Conservation (phyloP, 805 yeast species). For the Saccharomycopsis olivae region DNA sequence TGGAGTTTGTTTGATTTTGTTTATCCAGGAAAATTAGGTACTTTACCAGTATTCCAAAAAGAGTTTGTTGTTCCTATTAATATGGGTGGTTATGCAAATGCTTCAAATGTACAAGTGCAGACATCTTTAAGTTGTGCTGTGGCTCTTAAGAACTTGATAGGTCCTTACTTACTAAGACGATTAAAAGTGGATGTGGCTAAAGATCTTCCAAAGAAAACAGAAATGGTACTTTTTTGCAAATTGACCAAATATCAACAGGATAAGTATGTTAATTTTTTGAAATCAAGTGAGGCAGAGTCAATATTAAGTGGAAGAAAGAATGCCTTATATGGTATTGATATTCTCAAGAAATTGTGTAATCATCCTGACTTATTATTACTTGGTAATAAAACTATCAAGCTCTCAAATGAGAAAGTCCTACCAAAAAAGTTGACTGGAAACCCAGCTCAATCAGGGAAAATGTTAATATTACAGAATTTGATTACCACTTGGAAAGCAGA, state of each 20-base stretch:
- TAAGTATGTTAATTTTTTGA: constrained; percentile 63
- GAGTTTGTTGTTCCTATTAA: constrained; percentile 91
- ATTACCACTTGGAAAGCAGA: constrained; percentile 67
- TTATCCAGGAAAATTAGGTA: constrained; percentile 90
- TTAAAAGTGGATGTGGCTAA: constrained; percentile 92
- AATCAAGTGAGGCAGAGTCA: constrained; percentile 63
- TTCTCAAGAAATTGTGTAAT: constrained; percentile 84
- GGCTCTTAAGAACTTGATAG: constrained; percentile 71
- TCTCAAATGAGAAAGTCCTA: too few relatives aligned
- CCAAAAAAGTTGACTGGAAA: constrained; percentile 37
- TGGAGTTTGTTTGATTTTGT: constrained; percentile 96
- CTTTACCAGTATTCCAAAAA: constrained; percentile 86
- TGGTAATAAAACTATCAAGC: constrained; percentile 26
- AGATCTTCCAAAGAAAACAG: constrained; percentile 86
- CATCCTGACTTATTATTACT: constrained; percentile 75
- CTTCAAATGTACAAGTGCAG: constrained; percentile 90
- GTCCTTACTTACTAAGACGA: constrained; percentile 81
- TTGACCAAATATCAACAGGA: constrained; percentile 67
- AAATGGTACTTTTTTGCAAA: constrained; percentile 87
- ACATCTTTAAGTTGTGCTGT: constrained; percentile 96
- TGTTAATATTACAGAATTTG: constrained; percentile 77
- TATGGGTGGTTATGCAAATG: constrained; percentile 97
- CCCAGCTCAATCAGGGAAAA: constrained; percentile 66
- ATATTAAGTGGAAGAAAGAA: constrained; percentile 69
- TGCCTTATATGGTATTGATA: constrained; percentile 82